Evolutionary conservation across 495 filamentous ascomycete genomes (phyloP), one percentile per base, ranked within the genome.

Genomic region (Aspergillus olivimuriae): DNA sequence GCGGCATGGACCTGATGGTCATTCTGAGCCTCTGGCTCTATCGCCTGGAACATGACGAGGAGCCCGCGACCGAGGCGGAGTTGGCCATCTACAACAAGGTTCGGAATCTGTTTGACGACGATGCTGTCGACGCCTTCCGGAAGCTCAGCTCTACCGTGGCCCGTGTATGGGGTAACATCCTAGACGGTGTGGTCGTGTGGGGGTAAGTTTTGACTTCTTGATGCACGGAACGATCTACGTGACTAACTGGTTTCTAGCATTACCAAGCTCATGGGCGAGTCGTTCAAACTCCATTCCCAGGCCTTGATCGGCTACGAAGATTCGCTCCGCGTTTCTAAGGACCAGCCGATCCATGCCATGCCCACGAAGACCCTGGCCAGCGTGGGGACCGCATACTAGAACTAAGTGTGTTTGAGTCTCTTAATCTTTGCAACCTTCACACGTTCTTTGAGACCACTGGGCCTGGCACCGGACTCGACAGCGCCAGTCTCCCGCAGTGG

Each of bases 111-210:
- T 94, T 98, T 63, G 88, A 95, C 54, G 90, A 95, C 58, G 81
- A 84, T 50, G 82, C 88, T 26, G 82, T 89, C 49, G 85, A 94
- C 43, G 66, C 78, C 17, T 87, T 85, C 68, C 81, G 80, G 41
- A 88, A 89, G 63, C 76, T 98, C 48, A 95, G 91, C 65, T 87
- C 89, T 23, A 89, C 87, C 38, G 91, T 98, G 26, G 90, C 92
- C 54, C 81, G 86, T 60, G 79, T 96, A 44, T 98, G 92, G 92
- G 92, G 94, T 61, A 88, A 87, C 49, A 97, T 97, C 83, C 78
- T 98, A 53, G 91, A 97, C 64, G 94, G 95, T 64, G 92, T 96
- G 48, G 91, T 96, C 53, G 92, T 98, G 44, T 98, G 92, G 92
- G 92, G 92, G 83, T 86, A 77, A 72, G 83, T 75, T 36, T 46